Percentiles rank a stretch among this genome's conserved stretches.
Conservation (phyloP, 768 basidiomycete species). For the Macrolepiota fuliginosa region DNA sequence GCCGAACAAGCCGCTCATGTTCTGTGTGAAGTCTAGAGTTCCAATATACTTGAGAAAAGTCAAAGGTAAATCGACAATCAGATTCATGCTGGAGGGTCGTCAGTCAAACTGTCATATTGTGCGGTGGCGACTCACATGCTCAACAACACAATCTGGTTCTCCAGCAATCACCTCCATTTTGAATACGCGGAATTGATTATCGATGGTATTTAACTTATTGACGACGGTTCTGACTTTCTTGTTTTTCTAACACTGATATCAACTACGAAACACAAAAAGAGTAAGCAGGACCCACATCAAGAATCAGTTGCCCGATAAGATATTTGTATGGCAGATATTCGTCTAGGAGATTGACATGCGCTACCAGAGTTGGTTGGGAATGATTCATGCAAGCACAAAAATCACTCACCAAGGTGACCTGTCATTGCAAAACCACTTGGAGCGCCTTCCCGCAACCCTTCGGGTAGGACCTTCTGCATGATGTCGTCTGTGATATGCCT, state of each 20-base stretch:
- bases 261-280: conserved; percentile 2
- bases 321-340: conserved; percentile 92
- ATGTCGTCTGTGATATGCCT: conserved; percentile 68
- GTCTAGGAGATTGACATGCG: conserved; percentile 87
- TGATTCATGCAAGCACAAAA: neutral
- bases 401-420: conserved; percentile 80
- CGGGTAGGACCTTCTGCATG: conserved; percentile 76
- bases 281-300: conserved; percentile 62
- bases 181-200: conserved; percentile 87
- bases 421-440: conserved; percentile 86
- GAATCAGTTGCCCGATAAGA: conserved; percentile 86
- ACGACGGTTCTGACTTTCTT: conserved; percentile 81
- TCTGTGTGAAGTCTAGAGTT: conserved; percentile 94
- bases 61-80: conserved; percentile 85
- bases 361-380: conserved; percentile 34
- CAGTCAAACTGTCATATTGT: neutral
- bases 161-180: conserved; percentile 97
- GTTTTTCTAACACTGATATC: conserved; percentile 68
- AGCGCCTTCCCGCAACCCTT: conserved; percentile 70
- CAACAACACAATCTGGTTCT: conserved; percentile 80
- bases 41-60: conserved; percentile 97
- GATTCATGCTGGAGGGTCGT: conserved; percentile 64
- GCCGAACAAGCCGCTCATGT: conserved; percentile 78
- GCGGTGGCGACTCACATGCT: conserved; percentile 60
- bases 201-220: conserved; percentile 88